phyloP scores from a whole-genome alignment of 2,329 filamentous ascomycete species.

The Neopestalotiopsis sp. region DNA sequence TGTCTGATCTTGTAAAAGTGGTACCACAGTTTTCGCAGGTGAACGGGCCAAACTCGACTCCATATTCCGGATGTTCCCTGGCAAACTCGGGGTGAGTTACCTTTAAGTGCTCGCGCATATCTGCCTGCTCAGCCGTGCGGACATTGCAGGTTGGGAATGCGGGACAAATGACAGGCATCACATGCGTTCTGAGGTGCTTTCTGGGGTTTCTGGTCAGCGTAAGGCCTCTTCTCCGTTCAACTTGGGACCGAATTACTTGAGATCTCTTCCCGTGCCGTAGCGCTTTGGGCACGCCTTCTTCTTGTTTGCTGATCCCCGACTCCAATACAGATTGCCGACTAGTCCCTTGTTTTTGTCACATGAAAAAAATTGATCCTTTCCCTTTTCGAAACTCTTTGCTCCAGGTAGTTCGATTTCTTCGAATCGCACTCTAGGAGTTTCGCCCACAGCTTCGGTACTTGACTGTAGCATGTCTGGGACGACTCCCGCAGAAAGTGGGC shows the following conservation, averaged over 20 bases:
- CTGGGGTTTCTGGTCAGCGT: not conserved
- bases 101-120: conserved; percentile 13
- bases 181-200: conserved; percentile 16
- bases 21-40: not conserved
- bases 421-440: not conserved
- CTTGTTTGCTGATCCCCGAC: not conserved
- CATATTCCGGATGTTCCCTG: not conserved
- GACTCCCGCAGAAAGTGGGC: not conserved
- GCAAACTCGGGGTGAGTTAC: not conserved
- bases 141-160: not conserved
- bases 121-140: not conserved
- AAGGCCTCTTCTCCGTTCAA: not conserved
- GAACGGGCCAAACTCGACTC: not conserved
- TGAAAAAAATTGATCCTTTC: not conserved
- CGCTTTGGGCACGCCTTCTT: not conserved
- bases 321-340: not conserved
- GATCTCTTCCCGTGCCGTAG: not conserved
- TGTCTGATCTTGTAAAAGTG: conserved; percentile 5
- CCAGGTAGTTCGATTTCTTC: not conserved
- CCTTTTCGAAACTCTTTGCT: not conserved
- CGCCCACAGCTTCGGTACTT: not conserved
- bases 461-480: not conserved
- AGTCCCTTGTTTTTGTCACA: not conserved
- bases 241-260: not conserved
- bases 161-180: conserved; percentile 14